Evolutionary conservation across 805 yeast species (phyloP).

Genomic region (Candida tammaniensis): DNA sequence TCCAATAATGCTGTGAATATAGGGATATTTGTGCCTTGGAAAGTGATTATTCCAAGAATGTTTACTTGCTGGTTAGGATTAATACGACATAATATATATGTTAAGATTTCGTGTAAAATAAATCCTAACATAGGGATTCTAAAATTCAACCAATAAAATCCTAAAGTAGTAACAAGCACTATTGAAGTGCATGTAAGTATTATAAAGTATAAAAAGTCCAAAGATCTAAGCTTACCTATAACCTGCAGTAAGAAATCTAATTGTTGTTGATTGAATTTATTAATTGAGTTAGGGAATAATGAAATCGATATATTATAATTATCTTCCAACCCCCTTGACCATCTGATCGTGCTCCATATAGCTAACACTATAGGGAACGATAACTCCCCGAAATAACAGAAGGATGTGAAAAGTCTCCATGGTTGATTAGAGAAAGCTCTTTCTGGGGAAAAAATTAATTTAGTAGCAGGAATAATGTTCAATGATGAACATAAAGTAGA

Average conservation of each 20-base stretch:
- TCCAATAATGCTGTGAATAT: slow-evolving; percentile 6
- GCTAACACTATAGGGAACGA: slow-evolving; percentile 6
- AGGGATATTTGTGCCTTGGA: slow-evolving; percentile 9
- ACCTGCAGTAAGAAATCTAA: slow-evolving; percentile 10
- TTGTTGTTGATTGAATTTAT: slow-evolving; percentile 18
- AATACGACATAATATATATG: slow-evolving; percentile 28
- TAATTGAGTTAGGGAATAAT: slow-evolving; percentile 21
- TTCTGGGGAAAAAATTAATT: slow-evolving; percentile 25
- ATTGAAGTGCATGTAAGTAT: slow-evolving; percentile 23
- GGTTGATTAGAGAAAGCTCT: slow-evolving; percentile 28
- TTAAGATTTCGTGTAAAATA: slow-evolving; percentile 22
- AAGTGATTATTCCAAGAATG: slow-evolving; percentile 8
- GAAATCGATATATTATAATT: slow-evolving; percentile 16
- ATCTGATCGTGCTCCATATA: slow-evolving; percentile 15
- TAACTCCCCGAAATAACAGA: slow-evolving; percentile 27
- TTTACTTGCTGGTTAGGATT: slow-evolving; percentile 17
- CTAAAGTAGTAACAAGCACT: slow-evolving; percentile 17
- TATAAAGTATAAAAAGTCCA: slow-evolving; percentile 31
- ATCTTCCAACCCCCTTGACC: slow-evolving; percentile 24
- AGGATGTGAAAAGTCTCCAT: slow-evolving; percentile 36
- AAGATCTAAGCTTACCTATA: slow-evolving; percentile 18
- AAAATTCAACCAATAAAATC: slow-evolving; percentile 14
- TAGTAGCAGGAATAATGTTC: slow-evolving; percentile 16
- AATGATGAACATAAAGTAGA: slow-evolving; percentile 18
- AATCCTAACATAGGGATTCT: slow-evolving; percentile 21